Conservation (phyloP, 2,329 filamentous ascomycete species). For the Atkinsonella texensis region DNA sequence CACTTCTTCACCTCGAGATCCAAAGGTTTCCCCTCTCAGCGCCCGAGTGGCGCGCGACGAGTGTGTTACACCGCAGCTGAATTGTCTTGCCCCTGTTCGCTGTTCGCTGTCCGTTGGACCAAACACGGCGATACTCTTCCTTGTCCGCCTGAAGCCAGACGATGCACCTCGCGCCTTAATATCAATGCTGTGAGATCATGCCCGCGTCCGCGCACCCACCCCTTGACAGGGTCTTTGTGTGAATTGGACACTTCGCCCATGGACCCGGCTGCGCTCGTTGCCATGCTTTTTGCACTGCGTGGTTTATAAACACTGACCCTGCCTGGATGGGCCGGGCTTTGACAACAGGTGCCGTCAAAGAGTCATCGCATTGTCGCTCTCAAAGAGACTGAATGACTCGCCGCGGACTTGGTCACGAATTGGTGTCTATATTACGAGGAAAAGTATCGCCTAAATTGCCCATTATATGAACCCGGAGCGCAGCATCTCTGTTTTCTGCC, state of each 20-base stretch:
- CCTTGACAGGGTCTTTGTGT: neutral
- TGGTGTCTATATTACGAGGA: neutral
- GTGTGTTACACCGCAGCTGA: slow-evolving; percentile 6
- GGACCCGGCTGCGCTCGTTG: neutral
- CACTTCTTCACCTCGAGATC: neutral
- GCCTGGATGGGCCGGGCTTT: neutral
- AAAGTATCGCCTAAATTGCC: neutral
- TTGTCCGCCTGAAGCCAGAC: neutral
- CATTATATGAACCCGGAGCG: neutral
- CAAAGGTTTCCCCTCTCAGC: neutral
- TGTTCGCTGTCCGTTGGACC: neutral
- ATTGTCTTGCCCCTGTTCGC: neutral
- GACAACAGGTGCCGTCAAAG: neutral
- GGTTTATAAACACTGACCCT: neutral
- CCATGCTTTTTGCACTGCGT: neutral
- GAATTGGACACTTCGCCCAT: neutral
- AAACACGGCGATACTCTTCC: neutral
- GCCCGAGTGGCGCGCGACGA: slow-evolving; percentile 5
- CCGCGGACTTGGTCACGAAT: neutral
- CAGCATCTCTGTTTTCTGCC: neutral
- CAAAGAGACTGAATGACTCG: slow-evolving; percentile 2
- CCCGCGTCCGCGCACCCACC: neutral
- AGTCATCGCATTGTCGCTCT: slow-evolving; percentile 1
- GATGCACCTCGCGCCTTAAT: neutral
- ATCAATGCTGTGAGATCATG: neutral